Base-by-base conservation (phyloP, 257 asterid species). In the Salvia rosmarinus region DNA sequence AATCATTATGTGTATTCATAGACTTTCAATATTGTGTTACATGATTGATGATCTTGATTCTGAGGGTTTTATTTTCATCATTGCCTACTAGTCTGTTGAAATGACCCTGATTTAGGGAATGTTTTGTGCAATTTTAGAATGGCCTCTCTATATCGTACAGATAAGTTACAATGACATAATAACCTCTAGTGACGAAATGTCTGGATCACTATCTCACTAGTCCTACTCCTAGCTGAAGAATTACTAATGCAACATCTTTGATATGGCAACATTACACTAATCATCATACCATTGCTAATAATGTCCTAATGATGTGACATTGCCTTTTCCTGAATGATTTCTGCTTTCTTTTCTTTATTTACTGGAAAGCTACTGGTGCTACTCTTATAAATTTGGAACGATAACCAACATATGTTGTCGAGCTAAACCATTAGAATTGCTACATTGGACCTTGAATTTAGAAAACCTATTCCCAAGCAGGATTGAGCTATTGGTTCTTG, bases 261-360 rank as follows among this genome's bases (percentile, higher is more conserved):
- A 58, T 72, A 20, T 37, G 68, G 40, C 43, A 8, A 49, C 19
- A 50, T 64, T 14, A 56, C 30, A 35, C 32, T 64, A 32, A 25
- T 56, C 62, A 6, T 16, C 43, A 56, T 57, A 19, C 34, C 37
- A 28, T 71, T 74, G 46, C 30, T 58, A 14, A 25, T 47, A 19
- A 9, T 10, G 34, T 55, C 46, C 52, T 13, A 28, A 32, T 60
- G 20, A 19, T 43, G 52, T 5, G 11, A 12, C 14, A 32, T 13
- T 3, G 12, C 21, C 34, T 51, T 66, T 23, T n/a, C 14, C 44
- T n/a, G n/a, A n/a, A n/a, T n/a, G n/a, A n/a, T n/a, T n/a, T n/a
- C n/a, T n/a, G n/a, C n/a, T n/a, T n/a, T n/a, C n/a, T n/a, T n/a
- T n/a, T n/a, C n/a, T n/a, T n/a, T n/a, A n/a, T n/a, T n/a, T n/a